These are phyloP conservation scores for Blastocystis hominis DNA, from an alignment of 352 stramenopile genomes.

Conservation along the genomic window DNA sequence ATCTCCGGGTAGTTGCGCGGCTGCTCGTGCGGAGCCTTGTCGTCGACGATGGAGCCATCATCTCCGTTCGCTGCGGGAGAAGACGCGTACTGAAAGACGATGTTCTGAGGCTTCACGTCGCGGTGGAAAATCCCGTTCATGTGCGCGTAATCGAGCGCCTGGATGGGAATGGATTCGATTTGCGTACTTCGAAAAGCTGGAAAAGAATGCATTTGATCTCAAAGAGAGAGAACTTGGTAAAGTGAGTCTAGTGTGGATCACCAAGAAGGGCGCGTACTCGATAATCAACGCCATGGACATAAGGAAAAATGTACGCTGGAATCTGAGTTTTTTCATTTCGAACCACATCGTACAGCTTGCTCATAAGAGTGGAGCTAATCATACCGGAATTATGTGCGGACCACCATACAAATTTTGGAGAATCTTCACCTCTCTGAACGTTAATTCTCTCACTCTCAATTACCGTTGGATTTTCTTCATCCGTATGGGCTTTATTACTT, in stretches of 20 bases:
- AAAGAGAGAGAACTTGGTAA: constrained; percentile 21
- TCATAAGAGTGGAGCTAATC: background rate
- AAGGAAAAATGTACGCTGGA: constrained; percentile 90
- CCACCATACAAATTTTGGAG: constrained; percentile 95
- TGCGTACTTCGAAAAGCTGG: constrained; percentile 35
- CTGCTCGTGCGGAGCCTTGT: constrained; percentile 75
- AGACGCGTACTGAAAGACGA: constrained; percentile 62
- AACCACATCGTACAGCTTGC: constrained; percentile 91
- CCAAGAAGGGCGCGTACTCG: constrained; percentile 76
- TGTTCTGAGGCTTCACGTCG: constrained; percentile 98
- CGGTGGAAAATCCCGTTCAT: constrained; percentile 99
- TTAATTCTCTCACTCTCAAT: background rate
- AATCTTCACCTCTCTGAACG: constrained; percentile 88
- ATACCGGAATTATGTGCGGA: constrained; percentile 83
- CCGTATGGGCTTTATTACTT: constrained; percentile 99
- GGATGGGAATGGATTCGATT: constrained; percentile 65
- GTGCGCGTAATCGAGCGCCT: constrained; percentile 95
- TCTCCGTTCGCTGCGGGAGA: background rate
- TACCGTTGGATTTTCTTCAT: constrained; percentile 99
- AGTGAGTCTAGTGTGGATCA: background rate
- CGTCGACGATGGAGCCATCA: constrained; percentile 77
- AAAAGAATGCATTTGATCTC: constrained; percentile 30
- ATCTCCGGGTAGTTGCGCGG: constrained; percentile 75
- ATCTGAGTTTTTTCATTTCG: constrained; percentile 94
- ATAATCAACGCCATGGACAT: constrained; percentile 98